Evolutionary conservation across 2,329 filamentous ascomycete genomes (phyloP).

Genomic region (Aaosphaeria pasadenensis): DNA sequence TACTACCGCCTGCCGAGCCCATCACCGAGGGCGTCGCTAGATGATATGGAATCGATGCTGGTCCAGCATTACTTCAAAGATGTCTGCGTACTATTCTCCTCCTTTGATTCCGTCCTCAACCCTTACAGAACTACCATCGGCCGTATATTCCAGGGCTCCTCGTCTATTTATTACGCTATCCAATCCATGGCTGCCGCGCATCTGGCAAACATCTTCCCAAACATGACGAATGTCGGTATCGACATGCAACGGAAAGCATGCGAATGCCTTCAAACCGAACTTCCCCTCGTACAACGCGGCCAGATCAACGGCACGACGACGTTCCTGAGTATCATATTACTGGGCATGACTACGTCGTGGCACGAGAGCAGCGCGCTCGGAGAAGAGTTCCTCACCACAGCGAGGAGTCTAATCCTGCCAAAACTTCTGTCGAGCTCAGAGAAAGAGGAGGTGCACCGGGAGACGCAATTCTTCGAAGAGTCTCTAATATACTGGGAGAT

Average conservation of each 20-base stretch:
- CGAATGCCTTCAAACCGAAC: constrained; percentile 50
- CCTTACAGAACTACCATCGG: constrained; percentile 59
- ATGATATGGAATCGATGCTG: constrained; percentile 53
- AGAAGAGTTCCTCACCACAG: constrained; percentile 51
- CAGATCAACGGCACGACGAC: constrained; percentile 48
- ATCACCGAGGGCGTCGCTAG: constrained; percentile 31
- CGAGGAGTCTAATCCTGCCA: constrained; percentile 41
- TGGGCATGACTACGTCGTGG: constrained; percentile 60
- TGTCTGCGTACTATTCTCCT: constrained; percentile 61
- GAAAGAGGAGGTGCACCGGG: constrained; percentile 28
- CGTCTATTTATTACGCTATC: constrained; percentile 59
- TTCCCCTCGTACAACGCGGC: constrained; percentile 42
- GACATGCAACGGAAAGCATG: constrained; percentile 54
- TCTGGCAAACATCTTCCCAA: constrained; percentile 56
- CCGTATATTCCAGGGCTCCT: constrained; percentile 56
- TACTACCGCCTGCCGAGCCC: constrained; percentile 36
- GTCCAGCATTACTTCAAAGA: constrained; percentile 65
- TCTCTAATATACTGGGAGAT: constrained; percentile 59
- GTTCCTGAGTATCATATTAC: constrained; percentile 56
- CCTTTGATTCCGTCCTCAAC: constrained; percentile 61
- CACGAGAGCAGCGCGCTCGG: constrained; percentile 57
- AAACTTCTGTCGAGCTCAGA: constrained; percentile 39
- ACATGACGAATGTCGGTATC: constrained; percentile 49
- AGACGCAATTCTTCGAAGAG: constrained; percentile 54
- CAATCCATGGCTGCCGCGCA: constrained; percentile 65